Conservation (phyloP, 225 moss, liverwort and hornwort species). For the Pseudoscleropodium purum region DNA sequence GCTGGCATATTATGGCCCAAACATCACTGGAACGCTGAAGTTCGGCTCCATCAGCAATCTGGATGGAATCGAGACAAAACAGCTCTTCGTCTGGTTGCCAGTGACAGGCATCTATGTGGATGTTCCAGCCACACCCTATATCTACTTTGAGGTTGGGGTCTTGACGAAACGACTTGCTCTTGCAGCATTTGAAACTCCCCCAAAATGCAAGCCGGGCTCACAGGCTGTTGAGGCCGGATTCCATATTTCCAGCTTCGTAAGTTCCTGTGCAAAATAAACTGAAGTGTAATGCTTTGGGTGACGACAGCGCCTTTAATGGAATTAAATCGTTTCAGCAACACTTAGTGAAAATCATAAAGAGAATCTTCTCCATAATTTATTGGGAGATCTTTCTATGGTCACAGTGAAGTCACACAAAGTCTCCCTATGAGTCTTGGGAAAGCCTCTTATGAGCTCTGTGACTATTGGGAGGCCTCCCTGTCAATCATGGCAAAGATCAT, state of each 20-base stretch:
- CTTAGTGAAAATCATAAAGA: not conserved
- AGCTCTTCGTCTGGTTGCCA: conserved; percentile 71
- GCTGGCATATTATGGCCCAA: conserved; percentile 38
- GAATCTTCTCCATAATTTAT: not conserved
- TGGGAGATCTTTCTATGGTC: not conserved
- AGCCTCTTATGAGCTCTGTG: not conserved
- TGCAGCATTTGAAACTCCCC: conserved; percentile 42
- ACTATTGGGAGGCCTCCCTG: not conserved
- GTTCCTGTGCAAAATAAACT: not conserved
- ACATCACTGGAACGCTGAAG: conserved; percentile 60
- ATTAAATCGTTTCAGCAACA: not conserved
- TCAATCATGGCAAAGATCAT: not conserved
- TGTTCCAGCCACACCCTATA: conserved; percentile 34
- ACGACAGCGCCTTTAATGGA: too few relatives aligned
- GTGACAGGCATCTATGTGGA: conserved; percentile 72
- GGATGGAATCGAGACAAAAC: conserved; percentile 57
- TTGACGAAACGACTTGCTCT: conserved; percentile 63
- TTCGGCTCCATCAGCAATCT: conserved; percentile 52
- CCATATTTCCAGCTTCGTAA: conserved; percentile 22
- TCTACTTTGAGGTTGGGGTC: conserved; percentile 73
- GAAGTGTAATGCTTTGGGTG: not conserved
- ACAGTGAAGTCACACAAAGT: not conserved
- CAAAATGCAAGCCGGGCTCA: conserved; percentile 21
- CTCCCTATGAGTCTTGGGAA: not conserved
- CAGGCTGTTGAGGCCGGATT: conserved; percentile 1